Evolutionary conservation across 2,329 filamentous ascomycete genomes (phyloP), one percentile per base, ranked within the genome.

Genomic region (Metarhizium brunneum): DNA sequence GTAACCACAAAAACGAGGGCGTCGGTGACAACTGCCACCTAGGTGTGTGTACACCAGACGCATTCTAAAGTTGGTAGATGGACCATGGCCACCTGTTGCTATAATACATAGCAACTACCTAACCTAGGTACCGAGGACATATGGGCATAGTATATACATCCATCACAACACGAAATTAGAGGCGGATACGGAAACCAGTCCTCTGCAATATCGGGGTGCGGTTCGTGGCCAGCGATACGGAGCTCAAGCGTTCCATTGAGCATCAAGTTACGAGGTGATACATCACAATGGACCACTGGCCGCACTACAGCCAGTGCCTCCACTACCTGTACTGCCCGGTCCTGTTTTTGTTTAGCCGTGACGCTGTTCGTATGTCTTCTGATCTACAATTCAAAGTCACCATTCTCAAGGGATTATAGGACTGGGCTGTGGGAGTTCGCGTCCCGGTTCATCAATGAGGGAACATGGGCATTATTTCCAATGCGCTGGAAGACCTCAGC

Each of bases 221-320:
- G 25, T 25, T 25, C 25, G 25, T 25, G 25, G 25, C 25, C 69
- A 25, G 66, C 66, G 54, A 75, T 70, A 54, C 65, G 64, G 55
- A 73, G 62, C 56, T 68, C 57, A 20, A 73, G 62, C 52, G 61
- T 49, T 25, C 61, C 58, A 57, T 73, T 68, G 18, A 74, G 58
- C 0, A 73, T 62, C 53, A 73, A 68, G 57, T 74, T 72, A 51
- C 65, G 67, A 3, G 71, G 69, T 58, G 68, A 66, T 35, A 74
- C 61, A 58, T 75, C 70, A 60, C 66, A 71, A 58, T 75, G 72
- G 57, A 74, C 66, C 64, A n/a, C 62, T 59, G 56, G 64, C 64
- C 11, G 58, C 63, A 74, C 55, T 47, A 69, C 61, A 48, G 59
- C 58, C 32, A 74, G 55, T 10, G 64, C 70, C 60, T 71, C 64